phyloP scores from a whole-genome alignment of 805 yeast species.

The Hanseniaspora nectarophila region DNA sequence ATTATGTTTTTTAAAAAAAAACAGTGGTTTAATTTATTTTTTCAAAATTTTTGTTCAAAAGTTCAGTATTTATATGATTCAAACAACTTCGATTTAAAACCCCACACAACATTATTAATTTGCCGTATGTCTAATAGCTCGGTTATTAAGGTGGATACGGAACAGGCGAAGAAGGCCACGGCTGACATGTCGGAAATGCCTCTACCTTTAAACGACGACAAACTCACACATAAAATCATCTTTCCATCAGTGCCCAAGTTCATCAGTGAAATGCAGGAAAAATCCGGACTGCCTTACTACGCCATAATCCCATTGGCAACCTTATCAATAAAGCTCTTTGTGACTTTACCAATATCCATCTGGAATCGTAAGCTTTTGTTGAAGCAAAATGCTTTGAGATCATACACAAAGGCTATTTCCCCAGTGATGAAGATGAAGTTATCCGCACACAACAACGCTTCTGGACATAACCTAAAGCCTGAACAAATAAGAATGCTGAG shows the following conservation, averaged over 20 bases:
- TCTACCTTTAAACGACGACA: conserved; percentile 5
- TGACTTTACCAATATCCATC: conserved; percentile 72
- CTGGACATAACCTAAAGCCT: conserved; percentile 41
- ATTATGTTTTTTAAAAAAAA: too few relatives aligned
- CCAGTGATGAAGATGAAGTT: conserved; percentile 55
- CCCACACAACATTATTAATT: not conserved
- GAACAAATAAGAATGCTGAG: conserved; percentile 69
- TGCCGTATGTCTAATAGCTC: not conserved
- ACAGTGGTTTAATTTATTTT: too few relatives aligned
- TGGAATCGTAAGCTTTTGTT: conserved; percentile 56
- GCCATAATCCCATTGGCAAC: conserved; percentile 65
- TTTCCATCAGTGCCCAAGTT: conserved; percentile 22
- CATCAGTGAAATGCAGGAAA: conserved; percentile 39
- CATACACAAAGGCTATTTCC: conserved; percentile 58
- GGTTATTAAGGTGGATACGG: not conserved
- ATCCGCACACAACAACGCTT: conserved; percentile 29
- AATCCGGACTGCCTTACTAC: conserved; percentile 72
- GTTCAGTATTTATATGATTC: too few relatives aligned
- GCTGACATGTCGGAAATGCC: conserved; percentile 10
- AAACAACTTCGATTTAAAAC: not conserved
- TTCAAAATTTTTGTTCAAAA: too few relatives aligned
- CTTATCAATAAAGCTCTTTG: conserved; percentile 45
- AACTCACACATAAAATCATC: conserved; percentile 16
- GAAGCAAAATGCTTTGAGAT: conserved; percentile 59
- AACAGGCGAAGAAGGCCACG: conserved; percentile 3